Evolutionary conservation across 768 basidiomycete genomes (phyloP).

Genomic region (Podaxis rugospora): DNA sequence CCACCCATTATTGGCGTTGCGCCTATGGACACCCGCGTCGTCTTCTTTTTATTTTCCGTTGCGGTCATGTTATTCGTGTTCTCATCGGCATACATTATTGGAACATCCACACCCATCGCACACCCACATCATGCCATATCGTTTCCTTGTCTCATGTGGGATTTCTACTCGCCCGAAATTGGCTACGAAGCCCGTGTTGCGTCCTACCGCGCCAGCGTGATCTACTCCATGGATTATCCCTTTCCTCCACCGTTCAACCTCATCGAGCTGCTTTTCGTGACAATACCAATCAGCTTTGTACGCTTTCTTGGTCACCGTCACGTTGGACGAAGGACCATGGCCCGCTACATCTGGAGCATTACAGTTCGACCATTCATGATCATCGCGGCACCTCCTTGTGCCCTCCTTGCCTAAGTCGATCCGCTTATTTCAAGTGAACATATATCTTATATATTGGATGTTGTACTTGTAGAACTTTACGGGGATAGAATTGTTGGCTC

Average conservation of each 20-base stretch:
- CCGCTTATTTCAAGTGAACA: neutral
- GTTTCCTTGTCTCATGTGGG: conserved; percentile 31
- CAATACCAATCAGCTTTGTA: neutral
- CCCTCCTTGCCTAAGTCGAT: neutral
- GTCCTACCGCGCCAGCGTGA: conserved; percentile 31
- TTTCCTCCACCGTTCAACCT: conserved; percentile 55
- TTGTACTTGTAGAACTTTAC: neutral
- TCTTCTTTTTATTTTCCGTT: conserved; percentile 34
- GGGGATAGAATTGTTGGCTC: neutral
- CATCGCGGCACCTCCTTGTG: neutral
- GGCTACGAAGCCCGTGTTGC: conserved; percentile 40
- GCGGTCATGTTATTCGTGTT: conserved; percentile 28
- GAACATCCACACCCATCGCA: conserved; percentile 23
- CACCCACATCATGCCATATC: neutral
- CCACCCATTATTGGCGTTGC: conserved; percentile 20
- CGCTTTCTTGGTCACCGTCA: neutral
- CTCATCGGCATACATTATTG: conserved; percentile 28
- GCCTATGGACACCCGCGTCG: conserved; percentile 45
- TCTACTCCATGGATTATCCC: conserved; percentile 31
- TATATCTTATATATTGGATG: neutral
- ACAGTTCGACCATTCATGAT: conserved; percentile 8
- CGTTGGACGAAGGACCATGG: neutral
- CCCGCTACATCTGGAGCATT: conserved; percentile 1
- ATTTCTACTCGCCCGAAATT: conserved; percentile 38
- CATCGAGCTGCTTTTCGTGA: conserved; percentile 16